A percentile compares a stretch with the other conserved stretches of the same genome.
phyloP scores from a whole-genome alignment of 192 early-diverging fungal genomes.

The Podochytrium sp. region DNA sequence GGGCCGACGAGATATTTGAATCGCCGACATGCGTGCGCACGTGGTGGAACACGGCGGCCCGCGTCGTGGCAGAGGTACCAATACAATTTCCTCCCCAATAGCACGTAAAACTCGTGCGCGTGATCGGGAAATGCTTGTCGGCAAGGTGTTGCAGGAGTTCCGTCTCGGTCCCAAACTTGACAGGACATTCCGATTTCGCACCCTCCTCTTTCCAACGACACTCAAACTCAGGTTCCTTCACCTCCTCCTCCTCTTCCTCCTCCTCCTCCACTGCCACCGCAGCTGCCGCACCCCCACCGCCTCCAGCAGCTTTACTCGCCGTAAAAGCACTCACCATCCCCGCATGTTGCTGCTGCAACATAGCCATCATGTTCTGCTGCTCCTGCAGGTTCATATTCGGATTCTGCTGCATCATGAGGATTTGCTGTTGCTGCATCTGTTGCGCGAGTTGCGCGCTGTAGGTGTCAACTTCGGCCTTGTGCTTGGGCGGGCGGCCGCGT shows the following conservation, averaged over 20 bases:
- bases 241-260: neutral
- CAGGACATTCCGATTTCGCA: slow-evolving; percentile 7
- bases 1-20: neutral
- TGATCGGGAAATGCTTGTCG: slow-evolving; percentile 29
- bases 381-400: slow-evolving; percentile 4
- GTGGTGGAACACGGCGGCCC: slow-evolving; percentile 1
- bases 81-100: slow-evolving; percentile 36
- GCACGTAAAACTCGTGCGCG: slow-evolving; percentile 21
- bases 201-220: neutral
- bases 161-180: slow-evolving; percentile 26
- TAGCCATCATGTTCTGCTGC: neutral
- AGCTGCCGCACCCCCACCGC: neutral
- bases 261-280: neutral
- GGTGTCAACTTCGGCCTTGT: slow-evolving; percentile 1
- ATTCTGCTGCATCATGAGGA: slow-evolving; percentile 8
- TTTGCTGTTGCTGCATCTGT: slow-evolving; percentile 22
- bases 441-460: slow-evolving; percentile 1
- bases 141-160: slow-evolving; percentile 43
- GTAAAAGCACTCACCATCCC: neutral
- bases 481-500: slow-evolving; percentile 23
- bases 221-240: slow-evolving; percentile 17
- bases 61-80: neutral
- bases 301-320: neutral
- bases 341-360: slow-evolving; percentile 1
- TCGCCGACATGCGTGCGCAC: slow-evolving; percentile 29